phyloP scores from a whole-genome alignment of 768 basidiomycete species.

The Tephrocybe rancida region DNA sequence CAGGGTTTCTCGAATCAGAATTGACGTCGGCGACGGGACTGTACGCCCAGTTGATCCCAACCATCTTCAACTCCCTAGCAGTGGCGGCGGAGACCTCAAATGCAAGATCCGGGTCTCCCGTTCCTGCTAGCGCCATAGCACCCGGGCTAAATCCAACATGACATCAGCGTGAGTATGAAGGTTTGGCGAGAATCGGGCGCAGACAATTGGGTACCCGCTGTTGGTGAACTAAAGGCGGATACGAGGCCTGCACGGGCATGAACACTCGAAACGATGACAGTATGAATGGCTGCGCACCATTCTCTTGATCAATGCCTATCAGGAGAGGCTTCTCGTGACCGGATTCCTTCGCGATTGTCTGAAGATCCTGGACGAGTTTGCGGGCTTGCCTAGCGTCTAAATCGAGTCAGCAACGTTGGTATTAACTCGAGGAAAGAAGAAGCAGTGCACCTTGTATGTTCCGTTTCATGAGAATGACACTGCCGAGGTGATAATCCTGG shows the following conservation, averaged over 20 bases:
- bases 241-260: conserved; percentile 50
- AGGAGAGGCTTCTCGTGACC: conserved; percentile 60
- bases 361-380: conserved; percentile 48
- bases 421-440: background rate
- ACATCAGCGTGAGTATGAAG: background rate
- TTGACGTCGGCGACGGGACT: conserved; percentile 77
- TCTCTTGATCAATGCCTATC: conserved; percentile 77
- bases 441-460: conserved; percentile 55
- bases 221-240: conserved; percentile 63
- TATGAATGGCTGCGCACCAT: conserved; percentile 41
- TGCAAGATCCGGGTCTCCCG: conserved; percentile 46
- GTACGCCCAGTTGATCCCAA: conserved; percentile 73
- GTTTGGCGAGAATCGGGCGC: conserved; percentile 22
- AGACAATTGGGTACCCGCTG: conserved; percentile 70
- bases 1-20: conserved; percentile 67
- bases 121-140: conserved; percentile 71
- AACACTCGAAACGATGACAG: background rate
- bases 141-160: conserved; percentile 52
- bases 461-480: conserved; percentile 70
- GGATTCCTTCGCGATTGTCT: conserved; percentile 54
- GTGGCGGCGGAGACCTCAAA: conserved; percentile 47
- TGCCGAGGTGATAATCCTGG: conserved; percentile 63
- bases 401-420: background rate
- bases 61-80: conserved; percentile 57
- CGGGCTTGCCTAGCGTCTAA: conserved; percentile 55